Percentiles rank a stretch among this genome's conserved stretches.
phyloP scores from a whole-genome alignment of 371 early-diverging fungal genomes.

The Basidiobolus meristosporus region DNA sequence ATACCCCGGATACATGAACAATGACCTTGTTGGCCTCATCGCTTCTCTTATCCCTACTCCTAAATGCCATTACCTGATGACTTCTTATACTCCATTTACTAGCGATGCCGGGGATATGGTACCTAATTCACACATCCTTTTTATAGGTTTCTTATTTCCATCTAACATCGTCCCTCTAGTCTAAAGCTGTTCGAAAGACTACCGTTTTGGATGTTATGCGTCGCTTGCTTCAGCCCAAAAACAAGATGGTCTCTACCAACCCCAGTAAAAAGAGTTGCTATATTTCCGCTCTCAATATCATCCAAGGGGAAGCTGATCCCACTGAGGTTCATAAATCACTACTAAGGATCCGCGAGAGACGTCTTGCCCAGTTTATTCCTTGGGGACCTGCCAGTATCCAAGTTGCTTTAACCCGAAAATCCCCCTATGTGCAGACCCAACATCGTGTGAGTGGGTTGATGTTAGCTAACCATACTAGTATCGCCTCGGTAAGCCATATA shows the following conservation, averaged over 20 bases:
- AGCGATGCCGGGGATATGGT: constrained; percentile 84
- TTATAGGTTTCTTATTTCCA: too few species aligned
- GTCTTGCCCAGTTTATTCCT: constrained; percentile 92
- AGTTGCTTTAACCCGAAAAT: constrained; percentile 82
- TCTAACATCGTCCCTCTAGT: constrained; percentile 12
- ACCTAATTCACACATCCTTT: too few species aligned
- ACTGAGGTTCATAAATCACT: constrained; percentile 96
- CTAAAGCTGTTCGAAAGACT: constrained; percentile 84
- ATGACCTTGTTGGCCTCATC: constrained; percentile 88
- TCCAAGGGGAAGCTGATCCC: constrained; percentile 95
- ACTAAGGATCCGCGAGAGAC: constrained; percentile 83
- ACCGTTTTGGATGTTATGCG: constrained; percentile 97
- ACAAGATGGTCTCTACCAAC: constrained; percentile 85
- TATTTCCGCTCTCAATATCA: constrained; percentile 88
- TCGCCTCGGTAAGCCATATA: constrained; percentile 39
- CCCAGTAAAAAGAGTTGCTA: constrained; percentile 85
- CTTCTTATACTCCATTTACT: constrained; percentile 96
- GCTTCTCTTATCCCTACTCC: constrained; percentile 91
- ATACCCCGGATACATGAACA: constrained; percentile 99
- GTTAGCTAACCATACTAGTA: constrained; percentile 96
- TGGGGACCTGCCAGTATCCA: constrained; percentile 99
- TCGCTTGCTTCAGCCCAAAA: constrained; percentile 86
- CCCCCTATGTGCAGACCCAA: constrained; percentile 77
- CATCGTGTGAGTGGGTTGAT: constrained; percentile 95
- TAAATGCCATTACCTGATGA: constrained; percentile 91